These are phyloP conservation scores for Fragaria ananassa DNA, from an alignment of 306 rosid species.

Conservation along the genomic window DNA sequence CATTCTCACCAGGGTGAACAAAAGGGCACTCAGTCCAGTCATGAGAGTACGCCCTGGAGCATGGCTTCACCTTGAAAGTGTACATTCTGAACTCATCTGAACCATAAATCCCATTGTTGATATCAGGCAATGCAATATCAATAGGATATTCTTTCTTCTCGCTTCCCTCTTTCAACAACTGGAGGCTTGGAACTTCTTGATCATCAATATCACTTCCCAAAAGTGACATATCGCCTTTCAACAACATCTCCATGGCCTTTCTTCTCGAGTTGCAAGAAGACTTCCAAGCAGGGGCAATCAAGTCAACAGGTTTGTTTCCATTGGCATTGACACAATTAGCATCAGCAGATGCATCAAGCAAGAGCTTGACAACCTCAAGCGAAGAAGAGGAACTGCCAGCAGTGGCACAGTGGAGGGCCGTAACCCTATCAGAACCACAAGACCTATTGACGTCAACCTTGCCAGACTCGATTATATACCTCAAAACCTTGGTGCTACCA, in stretches of 20 bases:
- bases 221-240: constrained; percentile 43
- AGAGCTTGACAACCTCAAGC: constrained; percentile 62
- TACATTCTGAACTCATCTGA: constrained; percentile 92
- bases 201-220: constrained; percentile 34
- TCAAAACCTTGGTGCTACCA: constrained; percentile 68
- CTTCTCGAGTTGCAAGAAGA: constrained; percentile 41
- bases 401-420: constrained; percentile 92
- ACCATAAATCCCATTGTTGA: constrained; percentile 86
- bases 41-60: constrained; percentile 97
- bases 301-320: constrained; percentile 60
- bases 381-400: constrained; percentile 74
- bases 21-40: constrained; percentile 99
- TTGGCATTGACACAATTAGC: constrained; percentile 46
- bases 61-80: constrained; percentile 97
- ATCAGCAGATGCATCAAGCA: constrained; percentile 76
- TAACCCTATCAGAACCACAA: constrained; percentile 73
- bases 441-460: constrained; percentile 67
- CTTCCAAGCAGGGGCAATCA: constrained; percentile 58
- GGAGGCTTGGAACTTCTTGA: constrained; percentile 38
- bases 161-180: constrained; percentile 43
- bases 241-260: constrained; percentile 69
- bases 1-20: constrained; percentile 98
- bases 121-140: constrained; percentile 85
- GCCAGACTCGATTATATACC: constrained; percentile 53
- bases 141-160: constrained; percentile 94